Percentiles rank a stretch among this genome's conserved stretches.
phyloP scores from a whole-genome alignment of 2,329 filamentous ascomycete genomes.

The Teratosphaeria viscida region DNA sequence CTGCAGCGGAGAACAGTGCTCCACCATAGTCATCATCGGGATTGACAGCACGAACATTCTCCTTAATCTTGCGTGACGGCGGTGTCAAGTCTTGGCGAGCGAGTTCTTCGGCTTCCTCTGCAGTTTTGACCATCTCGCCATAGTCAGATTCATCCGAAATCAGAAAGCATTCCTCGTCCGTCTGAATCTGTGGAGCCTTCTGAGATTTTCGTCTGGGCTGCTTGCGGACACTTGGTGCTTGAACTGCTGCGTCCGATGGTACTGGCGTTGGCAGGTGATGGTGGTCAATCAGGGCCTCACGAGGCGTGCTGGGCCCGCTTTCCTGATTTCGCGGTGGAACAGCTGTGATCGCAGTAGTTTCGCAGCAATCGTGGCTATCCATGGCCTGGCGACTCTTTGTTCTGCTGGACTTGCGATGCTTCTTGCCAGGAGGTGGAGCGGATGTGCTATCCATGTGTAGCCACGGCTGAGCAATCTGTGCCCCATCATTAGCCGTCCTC shows the following conservation, averaged over 20 bases:
- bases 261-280: conserved; percentile 3
- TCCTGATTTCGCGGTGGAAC: not conserved
- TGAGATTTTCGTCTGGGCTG: not conserved
- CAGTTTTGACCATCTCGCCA: conserved; percentile 7
- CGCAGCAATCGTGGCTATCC: not conserved
- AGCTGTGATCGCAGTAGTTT: not conserved
- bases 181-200: not conserved
- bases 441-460: not conserved
- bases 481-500: not conserved
- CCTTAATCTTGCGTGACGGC: conserved; percentile 14
- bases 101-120: conserved; percentile 5
- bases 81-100: conserved; percentile 6
- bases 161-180: conserved; percentile 8
- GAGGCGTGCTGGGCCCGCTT: not conserved
- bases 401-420: not conserved
- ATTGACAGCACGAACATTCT: conserved; percentile 21
- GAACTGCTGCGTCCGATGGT: not conserved
- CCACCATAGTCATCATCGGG: conserved; percentile 22
- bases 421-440: not conserved
- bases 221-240: not conserved
- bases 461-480: not conserved
- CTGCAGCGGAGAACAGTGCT: conserved; percentile 16
- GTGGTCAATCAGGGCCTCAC: not conserved
- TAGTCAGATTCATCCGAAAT: conserved; percentile 4
- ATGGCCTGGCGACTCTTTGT: not conserved